Evolutionary conservation across 2,329 filamentous ascomycete genomes (phyloP).

Genomic region (Bipolaris cookei): DNA sequence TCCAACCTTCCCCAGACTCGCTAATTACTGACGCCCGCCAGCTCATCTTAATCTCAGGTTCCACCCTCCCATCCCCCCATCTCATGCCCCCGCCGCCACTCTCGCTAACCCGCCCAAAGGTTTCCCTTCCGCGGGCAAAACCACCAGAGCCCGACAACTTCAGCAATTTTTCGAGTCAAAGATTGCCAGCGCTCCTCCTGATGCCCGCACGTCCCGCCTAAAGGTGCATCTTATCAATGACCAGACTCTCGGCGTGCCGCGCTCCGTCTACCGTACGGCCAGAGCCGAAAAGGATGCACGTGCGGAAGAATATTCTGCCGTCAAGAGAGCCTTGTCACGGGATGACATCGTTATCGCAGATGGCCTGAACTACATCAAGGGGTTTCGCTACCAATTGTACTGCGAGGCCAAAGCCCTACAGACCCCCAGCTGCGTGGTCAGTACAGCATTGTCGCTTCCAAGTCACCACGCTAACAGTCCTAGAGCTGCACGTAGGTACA

Average conservation of each 20-base stretch:
- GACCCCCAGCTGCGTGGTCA: slow-evolving; percentile 76
- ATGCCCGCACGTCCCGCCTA: slow-evolving; percentile 58
- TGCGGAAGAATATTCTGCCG: slow-evolving; percentile 75
- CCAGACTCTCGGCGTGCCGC: slow-evolving; percentile 71
- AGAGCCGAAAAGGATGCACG: slow-evolving; percentile 84
- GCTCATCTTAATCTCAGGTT: slow-evolving; percentile 64
- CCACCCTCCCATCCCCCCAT: slow-evolving; percentile 11
- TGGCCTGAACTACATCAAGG: slow-evolving; percentile 86
- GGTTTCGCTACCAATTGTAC: slow-evolving; percentile 84
- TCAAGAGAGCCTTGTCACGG: slow-evolving; percentile 75
- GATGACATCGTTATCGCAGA: slow-evolving; percentile 81
- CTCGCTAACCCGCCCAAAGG: slow-evolving; percentile 65
- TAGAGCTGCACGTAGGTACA: slow-evolving; percentile 64
- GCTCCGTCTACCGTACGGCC: slow-evolving; percentile 75
- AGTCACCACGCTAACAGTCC: slow-evolving; percentile 40
- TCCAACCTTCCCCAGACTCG: slow-evolving; percentile 14
- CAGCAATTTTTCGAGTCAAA: slow-evolving; percentile 67
- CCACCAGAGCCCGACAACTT: slow-evolving; percentile 67
- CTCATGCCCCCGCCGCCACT: slow-evolving; percentile 1
- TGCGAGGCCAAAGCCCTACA: slow-evolving; percentile 82
- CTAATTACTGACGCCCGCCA: slow-evolving; percentile 42
- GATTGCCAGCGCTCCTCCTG: slow-evolving; percentile 56
- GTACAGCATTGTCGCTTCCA: slow-evolving; percentile 24
- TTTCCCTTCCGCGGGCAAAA: slow-evolving; percentile 69
- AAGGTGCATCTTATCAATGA: slow-evolving; percentile 78